Conservation (phyloP, 1,284 basidiomycete species). For the Trametes versicolor region DNA sequence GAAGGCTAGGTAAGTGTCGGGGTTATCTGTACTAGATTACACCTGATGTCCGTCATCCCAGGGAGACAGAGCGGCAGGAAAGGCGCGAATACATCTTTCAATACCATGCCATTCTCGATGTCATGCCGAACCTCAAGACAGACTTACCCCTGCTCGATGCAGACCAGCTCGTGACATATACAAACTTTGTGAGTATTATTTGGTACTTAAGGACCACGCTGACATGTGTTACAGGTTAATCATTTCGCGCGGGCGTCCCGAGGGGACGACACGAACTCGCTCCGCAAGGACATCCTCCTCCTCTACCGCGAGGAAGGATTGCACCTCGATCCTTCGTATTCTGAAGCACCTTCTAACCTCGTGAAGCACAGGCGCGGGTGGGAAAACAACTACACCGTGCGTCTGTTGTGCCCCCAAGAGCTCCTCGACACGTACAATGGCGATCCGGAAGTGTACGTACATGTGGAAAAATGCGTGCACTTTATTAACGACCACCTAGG, state of each 20-base stretch:
- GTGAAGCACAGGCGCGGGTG: background rate
- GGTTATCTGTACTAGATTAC: background rate
- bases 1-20: no score
- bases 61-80: background rate
- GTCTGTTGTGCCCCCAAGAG: background rate
- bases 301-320: background rate
- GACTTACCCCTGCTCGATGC: background rate
- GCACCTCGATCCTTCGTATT: background rate
- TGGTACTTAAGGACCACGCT: background rate
- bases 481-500: background rate
- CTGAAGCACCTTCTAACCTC: background rate
- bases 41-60: background rate
- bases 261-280: background rate
- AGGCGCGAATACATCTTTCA: conserved; percentile 3
- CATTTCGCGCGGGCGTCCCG: background rate
- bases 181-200: background rate
- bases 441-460: background rate
- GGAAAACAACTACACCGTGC: background rate
- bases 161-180: background rate
- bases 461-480: background rate
- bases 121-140: background rate
- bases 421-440: background rate
- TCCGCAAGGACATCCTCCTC: background rate
- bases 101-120: background rate
- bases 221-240: background rate